Evolutionary conservation across 768 basidiomycete genomes (phyloP), one percentile per base, ranked within the genome.

Genomic region (Suillus luteus): DNA sequence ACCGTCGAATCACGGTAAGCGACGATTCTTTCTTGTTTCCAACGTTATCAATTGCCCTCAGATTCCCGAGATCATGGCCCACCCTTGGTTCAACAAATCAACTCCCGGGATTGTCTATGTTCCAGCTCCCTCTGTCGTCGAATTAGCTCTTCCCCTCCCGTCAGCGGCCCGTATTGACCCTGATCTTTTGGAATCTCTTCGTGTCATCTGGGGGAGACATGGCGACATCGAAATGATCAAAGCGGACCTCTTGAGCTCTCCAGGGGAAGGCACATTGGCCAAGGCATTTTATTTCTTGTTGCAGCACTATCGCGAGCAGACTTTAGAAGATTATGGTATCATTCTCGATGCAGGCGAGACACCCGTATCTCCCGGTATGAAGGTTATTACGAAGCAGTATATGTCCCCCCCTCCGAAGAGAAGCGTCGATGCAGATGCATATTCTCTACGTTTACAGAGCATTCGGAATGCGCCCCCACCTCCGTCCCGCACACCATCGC

Each of bases 241-340:
- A 62, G 73, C 79, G 27, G 91, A 93, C 69, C 79, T 93, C 7
- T 84, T 91, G 66, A 85, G 88, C 35, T 87, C 89, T 12, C 81
- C 83, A 19, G 91, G 88, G 22, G 79, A 84, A 59, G 91, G 90
- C 14, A 84, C 85, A 10, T 84, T 92, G 64, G 90, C 92, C 11
- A 96, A 96, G 73, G 92, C 91, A 0, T 95, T 95, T 75, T 96
- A 95, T 72, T 93, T 90, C 72, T 83, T 96, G 43, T 83, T 96
- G 22, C 80, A 85, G 46, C 85, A 85, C 74, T 91, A 93, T 70
- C 85, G 91, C 64, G 88, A 93, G 68, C 86, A 85, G 62, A 78
- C 79, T 1, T 77, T 86, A 69, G 79, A 85, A 69, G 83, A 86
- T 54, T 80, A 84, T 69, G 83, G 81, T n/a, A 82, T 79, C 59